Base-by-base conservation (phyloP, 768 basidiomycete species). In the Trametes punicea region DNA sequence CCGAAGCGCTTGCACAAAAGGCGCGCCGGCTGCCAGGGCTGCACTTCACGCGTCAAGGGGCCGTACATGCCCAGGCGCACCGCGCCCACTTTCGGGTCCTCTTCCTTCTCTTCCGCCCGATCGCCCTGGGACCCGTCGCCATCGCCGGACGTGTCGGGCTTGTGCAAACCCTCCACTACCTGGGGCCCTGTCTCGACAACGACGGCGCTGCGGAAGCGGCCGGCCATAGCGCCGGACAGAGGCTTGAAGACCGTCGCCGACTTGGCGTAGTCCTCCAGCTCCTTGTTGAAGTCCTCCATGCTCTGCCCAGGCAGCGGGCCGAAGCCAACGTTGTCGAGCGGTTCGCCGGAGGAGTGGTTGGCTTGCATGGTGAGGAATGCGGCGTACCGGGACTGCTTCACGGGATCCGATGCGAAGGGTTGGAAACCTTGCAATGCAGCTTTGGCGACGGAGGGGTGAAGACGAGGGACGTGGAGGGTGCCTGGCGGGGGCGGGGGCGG, bases 1-100 rank as follows among this genome's bases (percentile, higher is more conserved):
- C 90, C 88, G 69, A 98, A 98, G 29, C 96, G 82, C 70, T 96
- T 97, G 74, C 93, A 98, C 23, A 99, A 74, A 46, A 98, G 73
- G 49, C 78, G 78, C n/a, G 82, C 83, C 2, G 97, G 97, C 65
- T 84, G 83, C 87, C 93, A 98, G 0, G 78, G 69, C 52, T 73
- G 77, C 30, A 77, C 73, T 59, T 90, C 88, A 34, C 96, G 76
- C 29, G 97, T 99, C 69, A 95, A 72, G 13, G 81, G 76, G 0
- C 97, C 97, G 67, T 87, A 98, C 90, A 96, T 93, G 23, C 93
- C 94, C 68, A 87, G 69, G 26, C 80, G 76, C 9, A 92, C 94
- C 0, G 97, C 95, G 61, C 90, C 76, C 62, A 81, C 85, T 65
- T 86, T 86, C 4, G 93, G 92, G 16, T 80, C 86, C 60, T 87